Evolutionary conservation across 2,329 filamentous ascomycete species (phyloP), one percentile per base, ranked within the genome.

Genomic region (Exophiala dermatitidis): DNA sequence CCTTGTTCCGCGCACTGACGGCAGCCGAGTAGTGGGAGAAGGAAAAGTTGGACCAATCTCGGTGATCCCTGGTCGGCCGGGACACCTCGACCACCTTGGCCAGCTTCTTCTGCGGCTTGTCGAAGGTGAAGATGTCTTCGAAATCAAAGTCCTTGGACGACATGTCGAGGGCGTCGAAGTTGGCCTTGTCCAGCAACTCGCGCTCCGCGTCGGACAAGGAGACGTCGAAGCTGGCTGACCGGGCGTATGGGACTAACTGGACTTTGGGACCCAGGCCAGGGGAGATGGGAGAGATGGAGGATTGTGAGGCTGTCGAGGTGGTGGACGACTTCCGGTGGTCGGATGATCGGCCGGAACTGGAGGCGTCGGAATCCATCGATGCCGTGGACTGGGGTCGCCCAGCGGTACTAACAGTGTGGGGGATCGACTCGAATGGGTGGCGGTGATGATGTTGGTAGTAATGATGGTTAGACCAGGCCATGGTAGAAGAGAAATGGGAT

Each of bases 91-190:
- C 60, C 5, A 63, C 58, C 41, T 52, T 57, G 42, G 49, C 49
- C 36, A 62, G 45, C 47, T 60, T 59, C 41, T 57, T 53, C 47
- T 62, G 60, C 8, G 61, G 61, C 46, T 59, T 60, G 54, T 63
- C 61, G 53, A 60, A 63, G 8, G 61, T 63, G 60, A 63, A 63
- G 53, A 63, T 57, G 28, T 63, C 61, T 46, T 62, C 61, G 42
- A 63, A 63, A 43, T 63, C 61, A 38, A 63, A 63, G 53, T 63
- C 61, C 37, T 62, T 52, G 3, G 61, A 63, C 4, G 60, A 62
- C 40, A 63, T 48, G 49, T 63, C 61, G 34, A 58, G 48, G 33
- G 58, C 48, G 52, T 63, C 61, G 41, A 63, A 62, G 38, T 55
- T 55, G 45, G 53, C 54, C 6, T 59, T 57, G 53, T 54, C 50